Evolutionary conservation across 345 rosid species (phyloP), one percentile per base, ranked within the genome.

Genomic region (Erodium maritimum): DNA sequence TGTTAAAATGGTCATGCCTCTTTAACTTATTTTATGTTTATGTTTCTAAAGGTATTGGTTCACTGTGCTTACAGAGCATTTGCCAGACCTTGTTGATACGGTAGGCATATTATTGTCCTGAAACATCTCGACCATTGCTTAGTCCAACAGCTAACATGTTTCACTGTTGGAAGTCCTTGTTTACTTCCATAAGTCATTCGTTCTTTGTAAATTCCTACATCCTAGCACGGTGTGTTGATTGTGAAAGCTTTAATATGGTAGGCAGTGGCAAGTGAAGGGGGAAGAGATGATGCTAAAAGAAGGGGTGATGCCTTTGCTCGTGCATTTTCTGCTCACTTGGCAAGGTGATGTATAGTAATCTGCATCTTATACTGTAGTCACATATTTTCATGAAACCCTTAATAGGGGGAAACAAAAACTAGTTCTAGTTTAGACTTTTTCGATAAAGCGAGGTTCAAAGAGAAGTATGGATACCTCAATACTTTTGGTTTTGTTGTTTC

Each of bases 241-340:
- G 13, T 58, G 29, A 60, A 50, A 69, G 54, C 46, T 61, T 68
- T 17, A 23, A 21, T 75, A 53, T 70, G 68, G 59, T 64, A 93
- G 99, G 99, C 99, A 37, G 99, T 89, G 69, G 97, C 99, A 71
- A 93, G 99, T 78, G 99, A 89, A 82, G 99, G 99, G 22, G 96
- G 97, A 69, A 89, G 88, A 2, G 99, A 89, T 57, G 97, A 93
- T 76, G 97, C 96, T 18, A 87, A 83, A 76, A 82, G 95, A 76
- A 85, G 99, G 58, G 99, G 99, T 42, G 97, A 93, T 69, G 99
- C 99, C 66, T 93, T 93, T 74, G 97, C 97, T 63, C 85, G 88
- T 78, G 99, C 97, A 48, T 93, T 93, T 78, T 89, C 99, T 68
- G 99, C 99, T 70, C 99, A 93, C 76, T 77, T 93, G 80, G 95